Evolutionary conservation across 192 early-diverging fungal species (phyloP), one percentile per base, ranked within the genome.

Genomic region (Mortierella hygrophila): DNA sequence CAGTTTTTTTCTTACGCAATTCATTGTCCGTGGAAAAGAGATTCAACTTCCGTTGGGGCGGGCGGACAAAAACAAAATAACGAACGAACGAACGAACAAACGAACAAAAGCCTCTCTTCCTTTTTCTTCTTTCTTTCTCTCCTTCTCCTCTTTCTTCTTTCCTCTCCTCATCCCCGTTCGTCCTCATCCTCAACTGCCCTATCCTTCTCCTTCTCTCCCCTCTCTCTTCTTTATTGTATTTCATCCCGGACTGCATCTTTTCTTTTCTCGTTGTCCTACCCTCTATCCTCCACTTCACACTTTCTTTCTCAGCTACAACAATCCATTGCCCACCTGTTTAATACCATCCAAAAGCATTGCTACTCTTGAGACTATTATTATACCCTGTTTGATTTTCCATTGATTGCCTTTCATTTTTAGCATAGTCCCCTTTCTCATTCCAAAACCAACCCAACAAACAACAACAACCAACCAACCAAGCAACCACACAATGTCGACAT

Each of bases 1-100:
- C 60, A 65, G 29, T 65, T 65, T 65, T 63, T 63, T 63, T 32
- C 2, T 11, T 32, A 32, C 15, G 4, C 9, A 29, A 13, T 35
- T 65, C 60, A 65, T 32, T 65, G 60, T 65, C 60, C 60, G 60
- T 65, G 60, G 60, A 65, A 65, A 42, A 9, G 21, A 38, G 57
- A 72, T 82, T 82, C 81, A 82, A 76, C 54, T 82, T 82, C 81
- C 81, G 81, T 76, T 76, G 74, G 74, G 75, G 74, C 23, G 55
- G 21, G 37, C 16, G 29, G 21, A 57, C 38, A 71, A 35, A 40
- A 29, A 68, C 15, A 29, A 74, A 52, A 52, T 21, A 52, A 52
- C 18, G 49, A 52, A 52, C 20, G 49, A 21, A 20, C 49, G 5
- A 52, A 52, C 16, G 47, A 49, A 49, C 16, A 16, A 49, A 49